phyloP scores from a whole-genome alignment of 805 yeast genomes.

The Metschnikowia kofuensis region DNA sequence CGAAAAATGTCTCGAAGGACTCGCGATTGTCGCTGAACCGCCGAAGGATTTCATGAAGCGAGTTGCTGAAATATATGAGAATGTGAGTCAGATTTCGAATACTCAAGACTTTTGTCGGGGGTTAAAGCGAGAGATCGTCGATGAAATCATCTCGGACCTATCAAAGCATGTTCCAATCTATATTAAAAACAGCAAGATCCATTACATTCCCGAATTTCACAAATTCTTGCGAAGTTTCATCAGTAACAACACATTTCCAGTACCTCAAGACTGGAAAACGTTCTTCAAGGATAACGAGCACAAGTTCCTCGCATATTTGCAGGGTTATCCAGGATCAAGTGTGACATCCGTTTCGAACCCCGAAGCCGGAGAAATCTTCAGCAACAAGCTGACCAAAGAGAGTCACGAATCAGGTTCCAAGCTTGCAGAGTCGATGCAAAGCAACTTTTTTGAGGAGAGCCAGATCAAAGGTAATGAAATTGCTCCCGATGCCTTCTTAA shows the following conservation, averaged over 20 bases:
- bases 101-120: slow-evolving; percentile 14
- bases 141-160: slow-evolving; percentile 20
- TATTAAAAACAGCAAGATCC: slow-evolving; percentile 32
- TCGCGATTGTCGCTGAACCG: slow-evolving; percentile 8
- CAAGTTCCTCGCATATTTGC: slow-evolving; percentile 17
- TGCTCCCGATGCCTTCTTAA: too few species aligned
- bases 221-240: slow-evolving; percentile 32
- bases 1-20: slow-evolving; percentile 11
- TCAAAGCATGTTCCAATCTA: slow-evolving; percentile 34
- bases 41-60: slow-evolving; percentile 16
- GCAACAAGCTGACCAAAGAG: slow-evolving; percentile 21
- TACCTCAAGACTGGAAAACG: slow-evolving; percentile 22
- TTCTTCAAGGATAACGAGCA: slow-evolving; percentile 23
- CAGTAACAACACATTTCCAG: slow-evolving; percentile 22
- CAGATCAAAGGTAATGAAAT: too few species aligned
- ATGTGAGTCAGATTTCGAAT: slow-evolving; percentile 15
- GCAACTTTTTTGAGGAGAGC: slow-evolving; percentile 13
- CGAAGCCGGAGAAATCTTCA: slow-evolving; percentile 23
- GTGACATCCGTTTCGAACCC: slow-evolving; percentile 19
- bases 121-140: slow-evolving; percentile 18
- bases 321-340: not conserved
- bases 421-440: slow-evolving; percentile 27
- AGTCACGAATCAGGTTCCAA: slow-evolving; percentile 23
- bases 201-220: slow-evolving; percentile 38
- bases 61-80: slow-evolving; percentile 17